phyloP scores from a whole-genome alignment of 2,329 filamentous ascomycete genomes.

The Diaporthe aspalathi region DNA sequence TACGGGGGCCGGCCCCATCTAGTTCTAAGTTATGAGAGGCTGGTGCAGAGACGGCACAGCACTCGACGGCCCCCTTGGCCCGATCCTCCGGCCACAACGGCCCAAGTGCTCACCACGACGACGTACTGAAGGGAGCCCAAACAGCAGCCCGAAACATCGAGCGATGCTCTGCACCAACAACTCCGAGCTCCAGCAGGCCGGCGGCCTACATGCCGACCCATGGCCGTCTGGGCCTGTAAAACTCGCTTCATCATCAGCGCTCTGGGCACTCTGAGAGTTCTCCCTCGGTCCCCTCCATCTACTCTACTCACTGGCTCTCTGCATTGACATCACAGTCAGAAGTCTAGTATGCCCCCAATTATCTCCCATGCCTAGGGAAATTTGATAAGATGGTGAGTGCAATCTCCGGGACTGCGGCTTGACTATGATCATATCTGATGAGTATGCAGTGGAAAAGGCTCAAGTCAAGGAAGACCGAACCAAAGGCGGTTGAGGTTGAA shows the following conservation, averaged over 20 bases:
- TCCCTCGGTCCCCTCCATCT: conserved; percentile 2
- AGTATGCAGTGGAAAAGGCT: conserved; percentile 11
- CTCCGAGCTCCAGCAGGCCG: not conserved
- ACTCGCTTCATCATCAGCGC: conserved; percentile 15
- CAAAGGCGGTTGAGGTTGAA: not conserved
- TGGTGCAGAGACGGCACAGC: conserved; percentile 9
- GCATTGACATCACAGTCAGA: not conserved
- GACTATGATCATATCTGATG: not conserved
- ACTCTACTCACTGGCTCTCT: not conserved
- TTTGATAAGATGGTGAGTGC: conserved; percentile 24
- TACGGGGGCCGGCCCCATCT: not conserved
- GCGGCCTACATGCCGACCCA: not conserved
- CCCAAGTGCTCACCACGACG: not conserved
- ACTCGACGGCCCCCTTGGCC: not conserved
- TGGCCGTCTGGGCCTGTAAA: conserved; percentile 21
- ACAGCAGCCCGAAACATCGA: conserved; percentile 21
- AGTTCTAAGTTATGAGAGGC: no score
- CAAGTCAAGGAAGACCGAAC: conserved; percentile 23
- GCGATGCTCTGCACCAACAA: not conserved
- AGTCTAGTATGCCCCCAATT: not conserved
- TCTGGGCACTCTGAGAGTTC: conserved; percentile 2
- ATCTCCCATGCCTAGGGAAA: not conserved
- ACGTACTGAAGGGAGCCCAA: conserved; percentile 21
- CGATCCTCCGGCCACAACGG: conserved; percentile 4
- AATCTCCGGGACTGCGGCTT: not conserved